These are phyloP conservation scores for Xylariaceae sp. DNA, from an alignment of 2,329 filamentous ascomycete species.

Conservation along the genomic window DNA sequence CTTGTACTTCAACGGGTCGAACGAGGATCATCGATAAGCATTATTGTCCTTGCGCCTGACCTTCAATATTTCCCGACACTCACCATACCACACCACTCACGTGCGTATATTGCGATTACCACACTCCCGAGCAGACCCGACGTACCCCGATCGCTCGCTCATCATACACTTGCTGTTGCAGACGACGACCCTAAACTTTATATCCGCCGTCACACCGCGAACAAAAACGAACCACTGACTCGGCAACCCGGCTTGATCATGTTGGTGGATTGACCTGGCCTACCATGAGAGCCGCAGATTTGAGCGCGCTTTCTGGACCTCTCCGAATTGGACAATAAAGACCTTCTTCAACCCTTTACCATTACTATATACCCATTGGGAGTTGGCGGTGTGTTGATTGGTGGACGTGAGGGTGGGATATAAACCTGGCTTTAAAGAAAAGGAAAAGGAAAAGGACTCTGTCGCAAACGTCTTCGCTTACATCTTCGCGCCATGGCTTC, in stretches of 20 bases:
- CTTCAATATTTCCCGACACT: constrained; percentile 6
- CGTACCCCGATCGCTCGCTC: constrained; percentile 9
- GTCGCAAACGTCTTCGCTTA: constrained; percentile 29
- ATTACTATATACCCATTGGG: constrained; percentile 19
- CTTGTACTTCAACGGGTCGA: not conserved
- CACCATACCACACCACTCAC: not conserved
- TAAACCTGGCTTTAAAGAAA: constrained; percentile 27
- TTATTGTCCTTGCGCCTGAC: constrained; percentile 6
- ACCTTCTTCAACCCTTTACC: constrained; percentile 3
- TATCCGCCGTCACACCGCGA: constrained; percentile 8
- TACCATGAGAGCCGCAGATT: constrained; percentile 42
- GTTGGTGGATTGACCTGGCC: constrained; percentile 41
- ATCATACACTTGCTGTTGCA: constrained; percentile 1
- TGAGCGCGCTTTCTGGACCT: constrained; percentile 39
- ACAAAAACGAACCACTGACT: constrained; percentile 15
- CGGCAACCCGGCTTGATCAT: constrained; percentile 37
- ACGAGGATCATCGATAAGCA: constrained; percentile 12
- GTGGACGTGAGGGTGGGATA: constrained; percentile 35
- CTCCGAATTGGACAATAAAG: constrained; percentile 29
- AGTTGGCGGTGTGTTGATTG: constrained; percentile 20
- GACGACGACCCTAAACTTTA: not conserved
- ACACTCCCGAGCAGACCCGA: not conserved
- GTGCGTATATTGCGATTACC: constrained; percentile 1
- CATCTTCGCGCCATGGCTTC: constrained; percentile 57
- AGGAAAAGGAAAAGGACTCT: too few relatives aligned